Conservation (phyloP, 75 land plant species). For the Picea glauca region DNA sequence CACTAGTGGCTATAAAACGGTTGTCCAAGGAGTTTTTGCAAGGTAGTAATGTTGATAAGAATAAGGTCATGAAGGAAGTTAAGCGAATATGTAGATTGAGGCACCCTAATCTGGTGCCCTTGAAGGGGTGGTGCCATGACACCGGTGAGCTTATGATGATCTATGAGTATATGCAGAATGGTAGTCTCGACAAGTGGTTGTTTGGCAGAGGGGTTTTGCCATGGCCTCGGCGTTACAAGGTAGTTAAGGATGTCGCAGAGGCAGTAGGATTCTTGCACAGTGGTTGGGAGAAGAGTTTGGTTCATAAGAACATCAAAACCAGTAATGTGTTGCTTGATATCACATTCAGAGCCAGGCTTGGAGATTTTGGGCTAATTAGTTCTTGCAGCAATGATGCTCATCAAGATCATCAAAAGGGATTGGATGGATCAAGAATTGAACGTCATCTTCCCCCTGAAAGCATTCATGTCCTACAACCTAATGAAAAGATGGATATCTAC, state of each 20-base stretch:
- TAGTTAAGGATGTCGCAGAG: slow-evolving; percentile 34
- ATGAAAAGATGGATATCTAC: slow-evolving; percentile 35
- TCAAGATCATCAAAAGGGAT: slow-evolving; percentile 17
- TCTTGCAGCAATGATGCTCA: slow-evolving; percentile 9
- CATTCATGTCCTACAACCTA: slow-evolving; percentile 3
- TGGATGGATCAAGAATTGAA: neutral
- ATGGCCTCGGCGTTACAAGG: slow-evolving; percentile 43
- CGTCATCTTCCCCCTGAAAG: slow-evolving; percentile 5
- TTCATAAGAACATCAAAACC: slow-evolving; percentile 51
- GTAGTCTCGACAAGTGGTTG: slow-evolving; percentile 45
- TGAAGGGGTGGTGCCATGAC: slow-evolving; percentile 52
- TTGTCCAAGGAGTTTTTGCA: slow-evolving; percentile 20
- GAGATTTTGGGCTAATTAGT: slow-evolving; percentile 46
- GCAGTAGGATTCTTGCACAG: slow-evolving; percentile 45
- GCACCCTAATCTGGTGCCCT: slow-evolving; percentile 55
- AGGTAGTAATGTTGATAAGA: slow-evolving; percentile 11
- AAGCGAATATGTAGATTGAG: slow-evolving; percentile 24
- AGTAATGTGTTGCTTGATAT: slow-evolving; percentile 53
- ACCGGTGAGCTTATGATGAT: slow-evolving; percentile 17
- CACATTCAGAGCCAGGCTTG: slow-evolving; percentile 39
- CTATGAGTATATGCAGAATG: slow-evolving; percentile 38
- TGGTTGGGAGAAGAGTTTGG: slow-evolving; percentile 27
- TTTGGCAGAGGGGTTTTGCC: slow-evolving; percentile 28
- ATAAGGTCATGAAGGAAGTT: slow-evolving; percentile 23
- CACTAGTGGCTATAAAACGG: slow-evolving; percentile 52